Evolutionary conservation across 495 filamentous ascomycete species (phyloP), one percentile per base, ranked within the genome.

Genomic region (Podospora sp.): DNA sequence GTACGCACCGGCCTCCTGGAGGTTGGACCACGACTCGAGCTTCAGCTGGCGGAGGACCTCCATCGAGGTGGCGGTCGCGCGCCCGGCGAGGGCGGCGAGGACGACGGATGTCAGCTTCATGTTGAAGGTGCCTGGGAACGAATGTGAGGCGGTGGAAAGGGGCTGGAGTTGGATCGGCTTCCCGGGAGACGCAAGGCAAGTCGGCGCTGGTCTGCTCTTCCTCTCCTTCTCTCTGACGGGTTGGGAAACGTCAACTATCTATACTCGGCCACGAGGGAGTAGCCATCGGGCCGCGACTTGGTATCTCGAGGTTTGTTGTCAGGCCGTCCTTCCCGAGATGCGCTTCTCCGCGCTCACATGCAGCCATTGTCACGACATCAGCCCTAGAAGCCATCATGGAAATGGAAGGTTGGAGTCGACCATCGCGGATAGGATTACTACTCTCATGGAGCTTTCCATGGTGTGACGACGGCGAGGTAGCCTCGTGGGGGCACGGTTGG

Each of bases 11-110:
- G 50, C 21, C 25, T 68, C 66, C 2, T 35, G n/a, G 27, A 56
- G 66, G 60, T 22, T 16, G n/a, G 66, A 24, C 66, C 66, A 68
- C 21, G 51, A 22, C 9, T 20, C 51, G 2, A 65, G 27, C 51
- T 68, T 68, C 26, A 64, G 66, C 52, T 68, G 27, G 22, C 40
- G 53, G 35, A 68, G 52, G 20, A 27, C 24, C 2, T 63, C 71
- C 6, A 65, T 74, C 25, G 63, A 73, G 68, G 53, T 68, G 66
- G 55, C 60, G n/a, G 35, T 26, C 22, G 63, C 63, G 12, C 56
- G 51, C n/a, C 52, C 63, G 5, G 33, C 22, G n/a, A 65, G 35
- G 63, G 14, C 33, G 3, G 29, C 49, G 4, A 46, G 69, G 24
- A 49, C 33, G 24, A 57, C 26, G 6, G 36, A 29, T 7, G 51